These are phyloP conservation scores for Nicotiana benthamiana DNA, from an alignment of 257 asterid genomes.

Conservation along the genomic window DNA sequence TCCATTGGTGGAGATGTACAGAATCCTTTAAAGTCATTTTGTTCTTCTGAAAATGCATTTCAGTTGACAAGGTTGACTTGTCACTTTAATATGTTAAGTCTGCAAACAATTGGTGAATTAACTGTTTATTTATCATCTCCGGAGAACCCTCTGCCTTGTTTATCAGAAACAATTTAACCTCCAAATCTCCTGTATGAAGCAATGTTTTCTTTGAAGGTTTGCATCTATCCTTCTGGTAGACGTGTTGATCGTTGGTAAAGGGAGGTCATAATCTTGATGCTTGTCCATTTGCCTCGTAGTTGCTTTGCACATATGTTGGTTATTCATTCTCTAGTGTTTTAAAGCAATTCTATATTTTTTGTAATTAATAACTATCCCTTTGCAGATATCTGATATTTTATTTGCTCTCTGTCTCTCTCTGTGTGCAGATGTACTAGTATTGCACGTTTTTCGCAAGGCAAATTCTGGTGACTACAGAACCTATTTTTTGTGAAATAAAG, in stretches of 20 bases:
- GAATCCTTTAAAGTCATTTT: conserved; percentile 36
- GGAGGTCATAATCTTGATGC: too few species aligned
- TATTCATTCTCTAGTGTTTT: too few species aligned
- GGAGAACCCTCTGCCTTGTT: background rate
- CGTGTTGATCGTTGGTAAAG: too few species aligned
- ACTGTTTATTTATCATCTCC: background rate
- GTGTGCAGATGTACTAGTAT: background rate
- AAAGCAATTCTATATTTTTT: too few species aligned
- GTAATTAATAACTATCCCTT: too few species aligned
- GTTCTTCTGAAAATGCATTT: conserved; percentile 29
- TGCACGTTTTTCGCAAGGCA: background rate
- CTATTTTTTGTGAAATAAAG: background rate
- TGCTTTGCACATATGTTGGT: too few species aligned
- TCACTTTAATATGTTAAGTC: conserved; percentile 45
- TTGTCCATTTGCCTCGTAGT: too few species aligned
- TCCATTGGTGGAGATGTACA: conserved; percentile 58
- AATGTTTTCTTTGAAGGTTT: background rate
- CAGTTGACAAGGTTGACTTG: conserved; percentile 47
- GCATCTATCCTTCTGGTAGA: too few species aligned
- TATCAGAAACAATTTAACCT: background rate
- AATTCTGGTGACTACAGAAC: background rate
- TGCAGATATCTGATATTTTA: too few species aligned
- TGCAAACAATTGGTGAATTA: background rate
- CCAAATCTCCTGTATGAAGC: background rate
- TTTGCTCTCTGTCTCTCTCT: too few species aligned